Percentiles rank a stretch among this genome's conserved stretches.
These are phyloP conservation scores for Linum tenue DNA, from an alignment of 345 rosid species.

Conservation along the genomic window DNA sequence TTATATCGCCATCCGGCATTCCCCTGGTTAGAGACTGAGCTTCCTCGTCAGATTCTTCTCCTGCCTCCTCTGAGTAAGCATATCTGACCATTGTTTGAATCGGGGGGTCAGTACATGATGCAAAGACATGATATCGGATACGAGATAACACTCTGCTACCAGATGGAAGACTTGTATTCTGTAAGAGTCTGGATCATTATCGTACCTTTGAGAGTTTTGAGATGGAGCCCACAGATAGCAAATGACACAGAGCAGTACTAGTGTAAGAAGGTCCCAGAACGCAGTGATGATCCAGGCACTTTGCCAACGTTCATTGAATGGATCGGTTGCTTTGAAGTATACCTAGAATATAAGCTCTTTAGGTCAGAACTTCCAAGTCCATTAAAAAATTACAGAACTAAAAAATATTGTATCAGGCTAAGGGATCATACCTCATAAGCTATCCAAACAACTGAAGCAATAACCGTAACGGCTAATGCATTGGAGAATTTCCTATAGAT, in stretches of 20 bases:
- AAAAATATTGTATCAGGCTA: background rate
- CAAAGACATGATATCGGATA: too few relatives aligned
- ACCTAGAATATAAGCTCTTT: conserved; percentile 39
- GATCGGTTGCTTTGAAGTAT: conserved; percentile 95
- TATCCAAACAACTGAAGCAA: conserved; percentile 87
- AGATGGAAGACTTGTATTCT: too few relatives aligned
- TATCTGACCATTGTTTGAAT: conserved; percentile 35
- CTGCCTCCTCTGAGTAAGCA: conserved; percentile 66
- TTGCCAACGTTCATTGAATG: conserved; percentile 83
- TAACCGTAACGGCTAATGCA: conserved; percentile 67
- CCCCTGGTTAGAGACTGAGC: conserved; percentile 57
- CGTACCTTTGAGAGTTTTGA: conserved; percentile 76
- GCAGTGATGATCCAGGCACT: conserved; percentile 94
- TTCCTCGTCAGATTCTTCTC: conserved; percentile 60
- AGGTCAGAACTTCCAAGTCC: conserved; percentile 1
- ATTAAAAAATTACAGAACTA: background rate
- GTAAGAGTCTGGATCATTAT: too few relatives aligned
- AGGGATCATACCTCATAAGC: conserved; percentile 60
- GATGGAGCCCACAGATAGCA: conserved; percentile 98
- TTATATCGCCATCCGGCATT: conserved; percentile 54
- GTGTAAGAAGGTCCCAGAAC: conserved; percentile 86
- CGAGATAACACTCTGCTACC: background rate
- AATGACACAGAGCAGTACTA: conserved; percentile 61
- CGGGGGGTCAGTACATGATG: too few relatives aligned
- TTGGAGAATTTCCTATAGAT: conserved; percentile 93